Base-by-base conservation (phyloP, 495 filamentous ascomycete genomes). In the Barbatosphaeria neglecta region DNA sequence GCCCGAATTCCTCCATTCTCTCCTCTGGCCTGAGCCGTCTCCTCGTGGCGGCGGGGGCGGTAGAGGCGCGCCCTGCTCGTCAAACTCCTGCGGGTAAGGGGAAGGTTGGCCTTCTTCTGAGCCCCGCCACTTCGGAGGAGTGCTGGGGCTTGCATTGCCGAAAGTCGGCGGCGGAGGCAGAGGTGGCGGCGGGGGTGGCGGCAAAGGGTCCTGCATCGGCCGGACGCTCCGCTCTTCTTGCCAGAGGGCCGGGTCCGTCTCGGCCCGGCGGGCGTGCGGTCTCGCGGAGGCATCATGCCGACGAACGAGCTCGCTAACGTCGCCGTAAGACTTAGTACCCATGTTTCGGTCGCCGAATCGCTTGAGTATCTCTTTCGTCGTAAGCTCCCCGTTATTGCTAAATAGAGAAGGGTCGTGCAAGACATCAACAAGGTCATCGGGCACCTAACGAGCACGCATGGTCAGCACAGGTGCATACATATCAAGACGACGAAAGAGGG, bases 291-390 rank as follows among this genome's bases (percentile, higher is more conserved):
- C 54, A 41, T 76, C 59, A 57, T 73, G 58, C 55, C 66, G 51
- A 56, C 73, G 55, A 45, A 64, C 51, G 43, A 78, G 68, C 52
- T 86, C 75, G 54, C 72, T 68, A 45, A 78, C 64, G 45, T 80
- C 70, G 50, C 72, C 69, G n/a, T 72, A 72, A 53, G 75, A 74
- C 48, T 70, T 73, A 10, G 79, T 70, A 18, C 78, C 52, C 11
- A 72, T 71, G 31, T 75, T 75, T 50, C 90, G 84, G 51, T 88
- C 84, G 6, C 83, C 86, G 59, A 90, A 90, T 35, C 85, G 77
- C 60, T 89, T 88, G 19, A 99, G 75, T 44, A 99, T 97, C 57
- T 97, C 92, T 59, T 99, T 97, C 2, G 90, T 90, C 2, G 93
- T 96, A 41, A 97, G 80, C 45, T 99, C 90, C 33, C 81, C 78